Evolutionary conservation across 768 basidiomycete genomes (phyloP).

Genomic region (Dentipellis sp.): DNA sequence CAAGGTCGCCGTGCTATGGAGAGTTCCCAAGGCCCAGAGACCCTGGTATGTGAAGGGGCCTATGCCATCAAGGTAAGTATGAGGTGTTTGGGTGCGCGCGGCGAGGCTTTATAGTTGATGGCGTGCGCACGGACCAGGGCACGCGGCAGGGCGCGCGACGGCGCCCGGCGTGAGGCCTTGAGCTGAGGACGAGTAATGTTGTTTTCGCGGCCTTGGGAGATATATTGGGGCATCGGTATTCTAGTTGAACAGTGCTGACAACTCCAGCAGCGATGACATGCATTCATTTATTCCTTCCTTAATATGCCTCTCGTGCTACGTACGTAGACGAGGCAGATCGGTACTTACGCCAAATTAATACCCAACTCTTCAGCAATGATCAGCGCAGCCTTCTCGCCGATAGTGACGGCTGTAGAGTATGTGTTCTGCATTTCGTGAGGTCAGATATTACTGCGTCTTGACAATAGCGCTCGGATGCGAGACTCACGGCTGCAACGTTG

Average conservation of each 20-base stretch:
- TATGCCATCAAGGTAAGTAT: constrained; percentile 7
- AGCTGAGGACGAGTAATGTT: too few relatives aligned
- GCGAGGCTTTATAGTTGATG: neutral
- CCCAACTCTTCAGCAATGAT: constrained; percentile 48
- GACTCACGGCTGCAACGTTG: constrained; percentile 24
- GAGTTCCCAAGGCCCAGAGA: constrained; percentile 26
- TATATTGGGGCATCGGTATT: too few relatives aligned
- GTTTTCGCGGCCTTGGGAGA: too few relatives aligned
- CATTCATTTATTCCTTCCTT: too few relatives aligned
- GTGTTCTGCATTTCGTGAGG: constrained; percentile 23
- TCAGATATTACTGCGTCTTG: neutral
- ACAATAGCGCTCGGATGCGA: constrained; percentile 12
- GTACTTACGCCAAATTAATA: constrained; percentile 6
- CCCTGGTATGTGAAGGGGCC: constrained; percentile 27
- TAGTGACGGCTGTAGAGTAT: constrained; percentile 31
- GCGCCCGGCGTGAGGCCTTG: neutral
- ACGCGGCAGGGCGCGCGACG: neutral
- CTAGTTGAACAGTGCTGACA: too few relatives aligned
- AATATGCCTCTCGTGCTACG: too few relatives aligned
- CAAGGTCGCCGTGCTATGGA: constrained; percentile 49
- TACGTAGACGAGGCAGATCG: too few relatives aligned
- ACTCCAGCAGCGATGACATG: too few relatives aligned
- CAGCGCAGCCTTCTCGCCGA: constrained; percentile 55
- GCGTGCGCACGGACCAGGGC: neutral
- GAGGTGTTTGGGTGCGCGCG: neutral